Evolutionary conservation across 164 flowering plant species (phyloP).

Genomic region (Santalum album): DNA sequence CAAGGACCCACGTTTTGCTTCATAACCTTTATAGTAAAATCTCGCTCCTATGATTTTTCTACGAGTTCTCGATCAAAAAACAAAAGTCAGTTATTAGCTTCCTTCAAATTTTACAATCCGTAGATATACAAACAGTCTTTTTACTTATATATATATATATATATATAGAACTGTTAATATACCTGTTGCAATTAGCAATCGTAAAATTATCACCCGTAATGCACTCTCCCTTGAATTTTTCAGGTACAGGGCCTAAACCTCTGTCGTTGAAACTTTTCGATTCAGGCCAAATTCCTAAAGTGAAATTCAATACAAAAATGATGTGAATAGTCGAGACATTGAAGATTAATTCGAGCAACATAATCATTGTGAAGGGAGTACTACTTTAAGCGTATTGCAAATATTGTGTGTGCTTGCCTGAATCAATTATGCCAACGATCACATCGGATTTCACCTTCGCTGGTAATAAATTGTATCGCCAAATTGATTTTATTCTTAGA

Average conservation of each 20-base stretch:
- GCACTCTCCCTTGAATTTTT: slow-evolving; percentile 34
- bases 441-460: slow-evolving; percentile 18
- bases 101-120: too few species aligned
- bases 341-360: too few species aligned
- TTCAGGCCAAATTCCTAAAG: slow-evolving; percentile 46
- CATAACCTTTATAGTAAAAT: slow-evolving; percentile 28
- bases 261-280: slow-evolving; percentile 33
- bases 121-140: too few species aligned
- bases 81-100: too few species aligned
- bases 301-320: not conserved
- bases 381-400: too few species aligned
- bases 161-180: too few species aligned
- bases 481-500: slow-evolving; percentile 19
- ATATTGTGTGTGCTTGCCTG: too few species aligned
- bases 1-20: slow-evolving; percentile 5
- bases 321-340: too few species aligned
- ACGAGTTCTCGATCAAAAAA: not conserved
- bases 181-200: slow-evolving; percentile 35
- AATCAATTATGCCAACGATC: slow-evolving; percentile 41
- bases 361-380: too few species aligned
- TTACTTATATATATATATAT: too few species aligned
- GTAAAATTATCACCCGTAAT: slow-evolving; percentile 29
- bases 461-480: slow-evolving; percentile 10
- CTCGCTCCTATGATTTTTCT: slow-evolving; percentile 43
- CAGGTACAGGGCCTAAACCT: slow-evolving; percentile 28